Evolutionary conservation across 768 basidiomycete species (phyloP), one percentile per base, ranked within the genome.

Genomic region (Suillus subaureus): DNA sequence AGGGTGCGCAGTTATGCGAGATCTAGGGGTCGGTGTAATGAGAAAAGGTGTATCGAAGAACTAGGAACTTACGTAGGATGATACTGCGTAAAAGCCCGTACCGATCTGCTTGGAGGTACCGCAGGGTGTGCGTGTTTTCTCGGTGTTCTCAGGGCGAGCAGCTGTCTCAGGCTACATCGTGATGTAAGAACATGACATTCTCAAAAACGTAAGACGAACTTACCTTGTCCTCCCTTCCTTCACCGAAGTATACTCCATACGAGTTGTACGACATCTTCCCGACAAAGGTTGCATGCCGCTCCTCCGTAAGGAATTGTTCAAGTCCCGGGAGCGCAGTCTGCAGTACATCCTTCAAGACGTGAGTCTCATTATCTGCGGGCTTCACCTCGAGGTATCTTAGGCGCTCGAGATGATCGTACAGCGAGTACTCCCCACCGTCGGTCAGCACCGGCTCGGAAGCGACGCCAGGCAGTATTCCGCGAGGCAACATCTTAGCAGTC

Each of bases 41-140:
- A 35, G 37, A 31, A 15, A 61, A 28, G 6, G n/a, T 42, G 33
- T 37, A n/a, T 51, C 40, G 47, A 40, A 60, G 15, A 28, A 40
- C 45, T 39, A 61, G 54, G 54, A 23, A 72, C 85, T 61, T 61
- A 85, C 85, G 78, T 94, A 93, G 42, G 91, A 85, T 2, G 93
- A 93, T 60, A 93, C 82, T 28, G 85, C 81, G 75, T 92, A 95
- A 70, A 93, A 78, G 18, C 88, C 93, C 58, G 84, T 83, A 61
- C 93, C 93, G 55, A 93, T 79, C 78, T 95, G 93, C 33, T 83
- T 87, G 57, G 84, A 77, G 15, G 92, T 93, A 63, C 93, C 93
- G 64, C 84, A 81, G 3, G 92, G 89, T 8, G 91, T 93, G 62
- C 93, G 88, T 3, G 92, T 90, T 74, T 84, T 83, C 73, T 94